Conservation (phyloP, 306 rosid genomes). For the Rubus parviflorus region DNA sequence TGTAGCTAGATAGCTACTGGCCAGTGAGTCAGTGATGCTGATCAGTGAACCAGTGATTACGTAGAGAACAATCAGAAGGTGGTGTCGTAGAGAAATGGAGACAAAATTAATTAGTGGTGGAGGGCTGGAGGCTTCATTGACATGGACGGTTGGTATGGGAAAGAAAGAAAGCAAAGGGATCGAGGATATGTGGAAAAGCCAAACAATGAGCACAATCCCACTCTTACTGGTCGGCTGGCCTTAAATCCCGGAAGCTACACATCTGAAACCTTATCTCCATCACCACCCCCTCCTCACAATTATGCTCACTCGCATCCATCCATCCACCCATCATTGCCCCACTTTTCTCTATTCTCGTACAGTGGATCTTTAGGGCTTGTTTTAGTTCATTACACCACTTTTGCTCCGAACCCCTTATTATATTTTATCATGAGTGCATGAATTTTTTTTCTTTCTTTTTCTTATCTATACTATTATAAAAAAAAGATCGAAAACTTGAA, state of each 20-base stretch:
- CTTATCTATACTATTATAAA: too few relatives aligned
- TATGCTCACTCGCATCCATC: conserved; percentile 8
- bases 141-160: conserved; percentile 47
- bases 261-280: conserved; percentile 79
- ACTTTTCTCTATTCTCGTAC: conserved; percentile 4
- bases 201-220: conserved; percentile 53
- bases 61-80: conserved; percentile 34
- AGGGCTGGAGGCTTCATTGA: conserved; percentile 33
- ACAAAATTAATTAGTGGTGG: conserved; percentile 38
- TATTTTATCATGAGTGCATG: not conserved
- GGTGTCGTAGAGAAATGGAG: conserved; percentile 29
- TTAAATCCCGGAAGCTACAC: conserved; percentile 52
- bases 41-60: conserved; percentile 4
- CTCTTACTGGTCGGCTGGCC: conserved; percentile 54
- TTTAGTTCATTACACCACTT: not conserved
- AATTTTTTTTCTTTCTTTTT: too few relatives aligned
- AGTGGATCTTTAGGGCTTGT: not conserved
- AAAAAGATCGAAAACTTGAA: too few relatives aligned
- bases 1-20: not conserved
- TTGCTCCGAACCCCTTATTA: not conserved
- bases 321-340: conserved; percentile 41
- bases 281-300: conserved; percentile 20
- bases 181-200: conserved; percentile 44
- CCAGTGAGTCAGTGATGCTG: not conserved
- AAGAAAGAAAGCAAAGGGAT: conserved; percentile 10